These are phyloP conservation scores for Phytophthora pistaciae DNA, from an alignment of 352 stramenopile genomes.

Conservation along the genomic window DNA sequence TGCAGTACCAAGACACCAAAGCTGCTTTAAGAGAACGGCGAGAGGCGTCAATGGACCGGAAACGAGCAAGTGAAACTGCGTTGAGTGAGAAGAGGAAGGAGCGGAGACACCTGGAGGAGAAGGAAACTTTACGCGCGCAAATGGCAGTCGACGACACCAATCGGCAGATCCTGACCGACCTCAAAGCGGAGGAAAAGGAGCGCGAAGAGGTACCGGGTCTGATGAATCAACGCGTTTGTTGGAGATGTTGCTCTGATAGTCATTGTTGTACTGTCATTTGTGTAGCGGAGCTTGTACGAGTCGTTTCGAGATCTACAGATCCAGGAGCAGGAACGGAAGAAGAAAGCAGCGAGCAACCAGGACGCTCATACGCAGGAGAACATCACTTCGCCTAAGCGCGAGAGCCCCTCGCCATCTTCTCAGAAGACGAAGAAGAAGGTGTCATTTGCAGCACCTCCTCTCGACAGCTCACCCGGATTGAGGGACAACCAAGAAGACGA, in stretches of 20 bases:
- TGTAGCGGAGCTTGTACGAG: constrained; percentile 73
- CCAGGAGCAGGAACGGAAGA: constrained; percentile 19
- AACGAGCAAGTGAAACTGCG: constrained; percentile 46
- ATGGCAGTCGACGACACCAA: constrained; percentile 86
- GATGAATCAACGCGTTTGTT: background rate
- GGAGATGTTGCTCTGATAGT: background rate
- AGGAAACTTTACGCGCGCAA: constrained; percentile 78
- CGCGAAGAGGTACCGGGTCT: constrained; percentile 68
- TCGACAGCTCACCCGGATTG: background rate
- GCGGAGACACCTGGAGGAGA: constrained; percentile 69
- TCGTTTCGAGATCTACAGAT: constrained; percentile 65
- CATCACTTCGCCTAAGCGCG: background rate
- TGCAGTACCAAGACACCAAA: constrained; percentile 54
- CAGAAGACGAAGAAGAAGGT: constrained; percentile 45
- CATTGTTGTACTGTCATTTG: background rate
- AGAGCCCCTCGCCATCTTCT: background rate
- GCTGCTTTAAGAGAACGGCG: constrained; percentile 46
- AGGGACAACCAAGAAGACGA: constrained; percentile 23
- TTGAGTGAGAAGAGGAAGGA: constrained; percentile 63
- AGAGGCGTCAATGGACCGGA: constrained; percentile 72
- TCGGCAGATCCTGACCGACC: constrained; percentile 72
- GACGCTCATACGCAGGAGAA: constrained; percentile 1
- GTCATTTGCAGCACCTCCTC: constrained; percentile 42
- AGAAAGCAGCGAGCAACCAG: constrained; percentile 12
- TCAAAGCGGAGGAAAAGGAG: constrained; percentile 82